Conservation (phyloP, 495 filamentous ascomycete genomes). For the Trichocladium antarcticum region DNA sequence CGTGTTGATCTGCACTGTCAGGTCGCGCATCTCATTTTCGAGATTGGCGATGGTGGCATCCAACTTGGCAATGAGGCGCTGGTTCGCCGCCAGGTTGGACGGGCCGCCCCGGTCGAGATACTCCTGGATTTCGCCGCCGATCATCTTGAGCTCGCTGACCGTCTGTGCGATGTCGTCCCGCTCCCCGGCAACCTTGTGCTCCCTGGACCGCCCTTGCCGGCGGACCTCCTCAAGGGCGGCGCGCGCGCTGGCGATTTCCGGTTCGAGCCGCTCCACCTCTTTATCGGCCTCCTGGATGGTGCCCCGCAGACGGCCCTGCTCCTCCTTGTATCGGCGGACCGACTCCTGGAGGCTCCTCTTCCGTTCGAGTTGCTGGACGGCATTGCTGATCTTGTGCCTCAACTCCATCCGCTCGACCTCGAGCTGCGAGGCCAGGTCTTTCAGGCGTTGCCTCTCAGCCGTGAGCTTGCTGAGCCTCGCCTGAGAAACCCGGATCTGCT, state of each 20-base stretch:
- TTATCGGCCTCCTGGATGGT: conserved; percentile 53
- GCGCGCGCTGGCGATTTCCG: conserved; percentile 63
- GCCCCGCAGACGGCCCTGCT: conserved; percentile 56
- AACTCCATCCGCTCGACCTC: conserved; percentile 64
- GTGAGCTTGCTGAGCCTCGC: conserved; percentile 51
- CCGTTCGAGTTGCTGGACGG: conserved; percentile 64
- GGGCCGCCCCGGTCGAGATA: conserved; percentile 72
- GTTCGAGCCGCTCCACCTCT: conserved; percentile 57
- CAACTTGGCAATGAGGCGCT: conserved; percentile 55
- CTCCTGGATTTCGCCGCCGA: conserved; percentile 64
- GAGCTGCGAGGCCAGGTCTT: conserved; percentile 50
- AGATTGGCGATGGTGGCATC: conserved; percentile 52
- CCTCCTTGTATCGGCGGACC: conserved; percentile 59
- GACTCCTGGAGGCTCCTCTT: conserved; percentile 54
- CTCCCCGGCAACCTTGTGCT: conserved; percentile 62
- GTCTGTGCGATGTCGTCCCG: conserved; percentile 59
- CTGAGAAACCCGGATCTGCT: conserved; percentile 53
- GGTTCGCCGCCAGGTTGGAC: conserved; percentile 54
- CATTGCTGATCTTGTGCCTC: conserved; percentile 53
- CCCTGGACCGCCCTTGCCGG: conserved; percentile 56
- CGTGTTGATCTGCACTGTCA: conserved; percentile 61
- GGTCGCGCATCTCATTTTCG: conserved; percentile 54
- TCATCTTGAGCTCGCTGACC: conserved; percentile 61
- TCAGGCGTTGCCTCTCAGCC: conserved; percentile 59
- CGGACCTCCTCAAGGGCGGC: conserved; percentile 63